Evolutionary conservation across 257 asterid genomes (phyloP).

Genomic region (Verbascum thapsus): DNA sequence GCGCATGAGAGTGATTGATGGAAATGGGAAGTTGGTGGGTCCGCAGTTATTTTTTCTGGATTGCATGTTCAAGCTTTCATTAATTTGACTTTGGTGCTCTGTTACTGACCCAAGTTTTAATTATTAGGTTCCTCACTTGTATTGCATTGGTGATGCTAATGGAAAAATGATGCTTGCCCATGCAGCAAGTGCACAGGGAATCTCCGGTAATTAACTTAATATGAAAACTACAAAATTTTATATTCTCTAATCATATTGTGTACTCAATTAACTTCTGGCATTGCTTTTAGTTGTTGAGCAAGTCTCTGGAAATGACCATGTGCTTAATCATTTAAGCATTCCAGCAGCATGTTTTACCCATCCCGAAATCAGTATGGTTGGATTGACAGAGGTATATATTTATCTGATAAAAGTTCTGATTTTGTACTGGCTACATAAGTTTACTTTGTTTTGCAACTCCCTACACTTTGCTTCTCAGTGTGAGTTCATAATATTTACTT

Average conservation of each 20-base stretch:
- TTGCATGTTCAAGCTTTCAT: slow-evolving; percentile 22
- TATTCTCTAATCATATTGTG: slow-evolving; percentile 17
- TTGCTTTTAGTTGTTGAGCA: slow-evolving; percentile 85
- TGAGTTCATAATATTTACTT: background rate
- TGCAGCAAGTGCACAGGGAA: slow-evolving; percentile 99
- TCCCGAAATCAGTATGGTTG: slow-evolving; percentile 99
- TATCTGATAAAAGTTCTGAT: slow-evolving; percentile 22
- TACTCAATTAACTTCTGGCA: slow-evolving; percentile 30
- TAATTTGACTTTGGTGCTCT: slow-evolving; percentile 28
- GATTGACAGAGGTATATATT: slow-evolving; percentile 81
- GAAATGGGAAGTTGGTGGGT: slow-evolving; percentile 79
- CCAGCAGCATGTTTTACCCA: slow-evolving; percentile 99
- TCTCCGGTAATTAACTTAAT: slow-evolving; percentile 51
- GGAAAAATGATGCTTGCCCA: slow-evolving; percentile 99
- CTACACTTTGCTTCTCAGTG: background rate
- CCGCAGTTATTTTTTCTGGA: slow-evolving; percentile 20
- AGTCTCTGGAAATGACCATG: slow-evolving; percentile 85
- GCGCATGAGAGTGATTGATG: slow-evolving; percentile 93
- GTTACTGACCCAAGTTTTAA: slow-evolving; percentile 33
- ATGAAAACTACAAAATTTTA: slow-evolving; percentile 22
- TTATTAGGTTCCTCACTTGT: slow-evolving; percentile 87
- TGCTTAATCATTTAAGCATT: slow-evolving; percentile 86
- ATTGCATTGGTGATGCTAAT: slow-evolving; percentile 99
- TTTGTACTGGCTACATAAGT: slow-evolving; percentile 5
- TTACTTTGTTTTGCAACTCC: background rate